Evolutionary conservation across 768 basidiomycete species (phyloP).

Genomic region (Collybia sp.): DNA sequence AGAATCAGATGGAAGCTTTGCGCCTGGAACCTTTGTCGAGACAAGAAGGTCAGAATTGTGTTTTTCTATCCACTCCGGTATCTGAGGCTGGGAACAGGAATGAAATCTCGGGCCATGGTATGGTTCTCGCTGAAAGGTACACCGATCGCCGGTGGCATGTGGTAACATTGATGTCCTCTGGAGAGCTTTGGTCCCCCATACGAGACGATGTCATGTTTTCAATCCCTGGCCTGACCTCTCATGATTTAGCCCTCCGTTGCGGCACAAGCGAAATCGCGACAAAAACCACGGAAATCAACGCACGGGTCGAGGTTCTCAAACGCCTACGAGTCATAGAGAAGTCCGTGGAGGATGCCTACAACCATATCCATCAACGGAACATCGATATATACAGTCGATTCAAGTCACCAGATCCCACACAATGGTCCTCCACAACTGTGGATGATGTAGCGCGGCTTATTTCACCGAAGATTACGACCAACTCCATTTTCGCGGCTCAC

Average conservation of each 20-base stretch:
- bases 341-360: slow-evolving; percentile 36
- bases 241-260: slow-evolving; percentile 43
- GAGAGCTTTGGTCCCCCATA: slow-evolving; percentile 47
- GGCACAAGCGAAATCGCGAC: slow-evolving; percentile 26
- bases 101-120: slow-evolving; percentile 20
- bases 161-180: slow-evolving; percentile 33
- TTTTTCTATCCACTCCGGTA: slow-evolving; percentile 5
- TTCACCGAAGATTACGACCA: slow-evolving; percentile 24
- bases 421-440: slow-evolving; percentile 55
- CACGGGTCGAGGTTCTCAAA: slow-evolving; percentile 62
- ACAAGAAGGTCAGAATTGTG: slow-evolving; percentile 34
- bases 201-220: slow-evolving; percentile 54
- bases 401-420: slow-evolving; percentile 36
- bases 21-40: slow-evolving; percentile 49
- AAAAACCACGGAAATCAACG: slow-evolving; percentile 36
- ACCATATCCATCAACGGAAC: slow-evolving; percentile 17
- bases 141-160: slow-evolving; percentile 14
- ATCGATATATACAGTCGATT: slow-evolving; percentile 42
- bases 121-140: slow-evolving; percentile 28
- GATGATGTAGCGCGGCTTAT: slow-evolving; percentile 46
- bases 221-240: slow-evolving; percentile 51
- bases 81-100: slow-evolving; percentile 23
- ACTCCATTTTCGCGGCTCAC: slow-evolving; percentile 49
- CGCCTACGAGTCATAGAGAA: slow-evolving; percentile 51
- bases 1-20: slow-evolving; percentile 14